Evolutionary conservation across 371 early-diverging fungal species (phyloP).

Genomic region (Mortierella sp.): DNA sequence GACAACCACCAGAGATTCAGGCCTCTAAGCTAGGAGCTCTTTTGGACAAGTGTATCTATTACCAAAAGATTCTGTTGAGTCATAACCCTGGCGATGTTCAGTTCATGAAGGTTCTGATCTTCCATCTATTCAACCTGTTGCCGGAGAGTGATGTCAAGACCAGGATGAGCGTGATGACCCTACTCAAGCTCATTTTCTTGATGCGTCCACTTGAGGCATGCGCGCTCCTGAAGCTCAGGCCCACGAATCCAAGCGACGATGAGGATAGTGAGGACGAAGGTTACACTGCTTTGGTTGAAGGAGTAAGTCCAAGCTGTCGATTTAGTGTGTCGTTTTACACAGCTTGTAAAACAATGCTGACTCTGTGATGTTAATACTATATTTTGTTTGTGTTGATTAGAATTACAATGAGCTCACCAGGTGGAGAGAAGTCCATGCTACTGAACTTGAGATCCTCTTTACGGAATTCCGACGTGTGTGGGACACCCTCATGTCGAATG

Average conservation of each 20-base stretch:
- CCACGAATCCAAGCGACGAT: slow-evolving; percentile 45
- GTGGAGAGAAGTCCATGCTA: slow-evolving; percentile 28
- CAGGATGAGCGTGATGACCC: slow-evolving; percentile 58
- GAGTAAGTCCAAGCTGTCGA: slow-evolving; percentile 60
- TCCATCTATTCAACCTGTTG: slow-evolving; percentile 71
- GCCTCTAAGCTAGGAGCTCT: slow-evolving; percentile 56
- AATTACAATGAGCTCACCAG: slow-evolving; percentile 45
- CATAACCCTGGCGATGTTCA: slow-evolving; percentile 68
- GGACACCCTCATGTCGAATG: slow-evolving; percentile 66
- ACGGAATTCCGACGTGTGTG: slow-evolving; percentile 68
- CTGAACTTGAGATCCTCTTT: slow-evolving; percentile 45
- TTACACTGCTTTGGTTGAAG: slow-evolving; percentile 70
- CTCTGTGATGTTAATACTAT: slow-evolving; percentile 51
- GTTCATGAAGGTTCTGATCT: slow-evolving; percentile 70
- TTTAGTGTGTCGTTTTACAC: not conserved
- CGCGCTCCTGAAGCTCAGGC: slow-evolving; percentile 35
- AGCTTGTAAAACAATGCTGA: not conserved
- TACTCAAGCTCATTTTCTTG: slow-evolving; percentile 52
- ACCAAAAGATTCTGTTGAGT: slow-evolving; percentile 75
- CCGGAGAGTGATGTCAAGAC: slow-evolving; percentile 59
- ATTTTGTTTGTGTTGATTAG: slow-evolving; percentile 9
- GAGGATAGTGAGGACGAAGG: slow-evolving; percentile 55
- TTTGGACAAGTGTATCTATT: slow-evolving; percentile 70
- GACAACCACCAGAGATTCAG: slow-evolving; percentile 20
- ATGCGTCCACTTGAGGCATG: slow-evolving; percentile 39